Base-by-base conservation (phyloP, 2,329 filamentous ascomycete genomes). In the Aspergillus vadensis region DNA sequence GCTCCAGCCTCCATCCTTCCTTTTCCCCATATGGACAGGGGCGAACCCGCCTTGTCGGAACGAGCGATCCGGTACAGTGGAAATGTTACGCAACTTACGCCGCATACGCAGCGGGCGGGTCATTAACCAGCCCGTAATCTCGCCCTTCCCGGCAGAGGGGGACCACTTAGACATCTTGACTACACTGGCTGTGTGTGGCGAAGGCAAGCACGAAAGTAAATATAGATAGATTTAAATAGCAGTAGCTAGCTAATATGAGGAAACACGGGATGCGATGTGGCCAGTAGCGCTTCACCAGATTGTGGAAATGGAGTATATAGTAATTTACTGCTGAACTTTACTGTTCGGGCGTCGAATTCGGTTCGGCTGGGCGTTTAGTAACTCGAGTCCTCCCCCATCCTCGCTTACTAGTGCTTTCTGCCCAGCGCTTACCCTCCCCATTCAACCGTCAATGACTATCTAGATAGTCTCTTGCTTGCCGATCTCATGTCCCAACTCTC, bases 11-110 rank as follows among this genome's bases (percentile, higher is more conserved):
- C 25, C 25, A 51, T 25, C 23, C 48, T 30, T 51, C 25, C 48
- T 30, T 51, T 51, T 21, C 51, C 51, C 36, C 51, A 53, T 53
- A 23, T n/a, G 49, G 32, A 52, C 49, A 39, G 51, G 51, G 51
- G 51, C 21, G 21, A 53, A 53, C 30, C 51, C 51, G 51, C 51
- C 39, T 53, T 53, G 51, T 53, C 51, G 51, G 51, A 43, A 53
- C 51, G 51, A 53, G 51, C 17, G 19, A 53, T 53, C 51, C 51
- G 51, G 39, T 25, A 39, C 21, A 39, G 51, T 53, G 51, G 51
- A 53, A 53, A 53, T 53, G 23, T 41, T 39, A 32, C 41, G 41
- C 41, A 44, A 44, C 41, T 44, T 44, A 44, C 41, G 41, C 41
- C 41, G 41, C 41, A 44, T 44, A 44, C 41, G 41, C 41, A 44